Conservation (phyloP, 257 asterid species). For the Solanum bulbocastanum region DNA sequence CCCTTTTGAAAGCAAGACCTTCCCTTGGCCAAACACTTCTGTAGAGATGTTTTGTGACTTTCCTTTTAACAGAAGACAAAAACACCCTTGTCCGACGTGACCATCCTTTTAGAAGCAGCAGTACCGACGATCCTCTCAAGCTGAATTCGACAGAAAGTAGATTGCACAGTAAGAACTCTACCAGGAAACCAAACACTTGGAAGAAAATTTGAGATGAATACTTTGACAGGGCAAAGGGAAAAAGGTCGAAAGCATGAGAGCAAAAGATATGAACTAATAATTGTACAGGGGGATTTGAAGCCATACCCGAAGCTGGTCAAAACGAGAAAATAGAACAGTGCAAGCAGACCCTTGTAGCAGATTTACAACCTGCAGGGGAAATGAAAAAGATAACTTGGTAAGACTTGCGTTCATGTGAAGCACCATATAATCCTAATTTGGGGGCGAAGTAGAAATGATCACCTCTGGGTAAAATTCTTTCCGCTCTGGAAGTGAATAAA, state of each 20-base stretch:
- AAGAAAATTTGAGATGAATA: neutral
- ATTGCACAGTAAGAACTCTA: neutral
- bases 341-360: constrained; percentile 76
- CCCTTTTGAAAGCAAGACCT: neutral
- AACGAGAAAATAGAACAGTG: constrained; percentile 72
- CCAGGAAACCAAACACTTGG: neutral
- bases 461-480: constrained; percentile 97
- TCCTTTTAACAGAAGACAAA: constrained; percentile 53
- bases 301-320: constrained; percentile 77
- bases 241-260: neutral
- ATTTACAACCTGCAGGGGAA: constrained; percentile 60
- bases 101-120: constrained; percentile 73
- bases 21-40: neutral
- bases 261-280: neutral
- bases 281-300: neutral
- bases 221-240: neutral
- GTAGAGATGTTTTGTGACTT: neutral
- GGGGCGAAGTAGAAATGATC: neutral
- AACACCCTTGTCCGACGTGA: constrained; percentile 59
- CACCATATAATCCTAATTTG: neutral
- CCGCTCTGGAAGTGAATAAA: constrained; percentile 90
- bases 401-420: neutral
- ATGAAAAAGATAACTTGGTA: neutral
- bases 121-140: constrained; percentile 90
- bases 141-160: constrained; percentile 20